Conservation (phyloP, 2,329 filamentous ascomycete species). For the Cladosporium velox region DNA sequence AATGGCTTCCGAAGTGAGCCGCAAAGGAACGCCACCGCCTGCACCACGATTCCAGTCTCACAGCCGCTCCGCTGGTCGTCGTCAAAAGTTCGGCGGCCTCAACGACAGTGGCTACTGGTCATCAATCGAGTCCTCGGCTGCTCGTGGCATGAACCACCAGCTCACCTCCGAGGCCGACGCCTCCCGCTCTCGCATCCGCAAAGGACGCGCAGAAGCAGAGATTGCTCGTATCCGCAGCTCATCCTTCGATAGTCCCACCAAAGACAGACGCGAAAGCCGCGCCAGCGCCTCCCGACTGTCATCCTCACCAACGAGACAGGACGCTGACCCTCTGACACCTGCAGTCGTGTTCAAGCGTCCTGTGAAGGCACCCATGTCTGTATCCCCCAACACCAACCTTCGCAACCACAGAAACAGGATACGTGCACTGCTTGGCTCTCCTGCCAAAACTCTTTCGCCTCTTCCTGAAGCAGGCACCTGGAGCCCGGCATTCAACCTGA, state of each 20-base stretch:
- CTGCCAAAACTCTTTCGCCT: slow-evolving; percentile 58
- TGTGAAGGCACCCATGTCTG: slow-evolving; percentile 67
- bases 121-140: slow-evolving; percentile 86
- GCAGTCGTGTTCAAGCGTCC: slow-evolving; percentile 76
- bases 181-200: slow-evolving; percentile 75
- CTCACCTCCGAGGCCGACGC: slow-evolving; percentile 73
- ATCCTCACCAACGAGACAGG: slow-evolving; percentile 43
- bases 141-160: slow-evolving; percentile 63
- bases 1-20: slow-evolving; percentile 64
- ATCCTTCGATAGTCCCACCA: slow-evolving; percentile 88
- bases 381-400: slow-evolving; percentile 90
- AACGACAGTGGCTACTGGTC: slow-evolving; percentile 98
- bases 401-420: slow-evolving; percentile 85
- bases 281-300: slow-evolving; percentile 42
- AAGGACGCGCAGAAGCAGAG: slow-evolving; percentile 90
- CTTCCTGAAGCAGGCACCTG: slow-evolving; percentile 59
- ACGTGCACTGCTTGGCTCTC: slow-evolving; percentile 77
- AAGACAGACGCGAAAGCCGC: slow-evolving; percentile 54
- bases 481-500: slow-evolving; percentile 67
- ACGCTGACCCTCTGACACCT: slow-evolving; percentile 70
- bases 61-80: slow-evolving; percentile 66
- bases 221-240: slow-evolving; percentile 91
- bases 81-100: slow-evolving; percentile 76
- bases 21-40: slow-evolving; percentile 76
- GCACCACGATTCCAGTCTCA: slow-evolving; percentile 61